Base-by-base conservation (phyloP, 768 basidiomycete genomes). In the Ephemerocybe angulata region DNA sequence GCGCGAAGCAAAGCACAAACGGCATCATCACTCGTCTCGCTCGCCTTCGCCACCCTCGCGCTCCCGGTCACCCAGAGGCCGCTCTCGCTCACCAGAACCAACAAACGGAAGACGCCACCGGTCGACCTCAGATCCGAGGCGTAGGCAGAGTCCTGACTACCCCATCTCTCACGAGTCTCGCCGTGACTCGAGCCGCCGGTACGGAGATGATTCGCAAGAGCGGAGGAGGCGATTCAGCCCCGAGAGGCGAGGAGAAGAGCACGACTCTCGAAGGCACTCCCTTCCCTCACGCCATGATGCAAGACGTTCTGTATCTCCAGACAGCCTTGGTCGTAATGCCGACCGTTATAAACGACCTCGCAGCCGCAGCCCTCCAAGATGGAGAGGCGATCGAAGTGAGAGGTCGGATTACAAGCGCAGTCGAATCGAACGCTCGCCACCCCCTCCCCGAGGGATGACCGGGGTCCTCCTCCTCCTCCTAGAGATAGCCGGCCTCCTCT, bases 271-370 rank as follows among this genome's bases (percentile, higher is more conserved):
- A 47, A 65, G 63, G 38, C 66, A 73, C 35, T 71, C 70, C 25
- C 46, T 50, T 31, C 67, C 69, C 3, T 80, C 81, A 54, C 80
- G 81, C 54, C 81, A 81, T 0, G 78, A 81, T 53, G 76, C 80
- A 43, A 66, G 70, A 11, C 12, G 19, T 51, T 56, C 46, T 38
- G 66, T 55, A 11, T 66, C 69, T 29, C 58, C 62, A 37, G 43
- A 61, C 13, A 60, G 68, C 51, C 55, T 55, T 21, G 41, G 46
- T 19, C 60, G 52, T 31, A 56, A 62, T 22, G 55, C 15, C n/a
- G 33, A 55, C 12, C 57, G 60, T 24, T 47, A 65, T 27, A 77
- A 77, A 65, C 73, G 79, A 25, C 70, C 65, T 2, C 74, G 71
- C 19, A 75, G 73, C 44, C 65, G 63, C 19, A 74, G 70, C 53